A percentile compares a stretch with the other conserved stretches of the same genome.
Evolutionary conservation across 2,329 filamentous ascomycete species (phyloP).

Genomic region (Escovopsis sp.): DNA sequence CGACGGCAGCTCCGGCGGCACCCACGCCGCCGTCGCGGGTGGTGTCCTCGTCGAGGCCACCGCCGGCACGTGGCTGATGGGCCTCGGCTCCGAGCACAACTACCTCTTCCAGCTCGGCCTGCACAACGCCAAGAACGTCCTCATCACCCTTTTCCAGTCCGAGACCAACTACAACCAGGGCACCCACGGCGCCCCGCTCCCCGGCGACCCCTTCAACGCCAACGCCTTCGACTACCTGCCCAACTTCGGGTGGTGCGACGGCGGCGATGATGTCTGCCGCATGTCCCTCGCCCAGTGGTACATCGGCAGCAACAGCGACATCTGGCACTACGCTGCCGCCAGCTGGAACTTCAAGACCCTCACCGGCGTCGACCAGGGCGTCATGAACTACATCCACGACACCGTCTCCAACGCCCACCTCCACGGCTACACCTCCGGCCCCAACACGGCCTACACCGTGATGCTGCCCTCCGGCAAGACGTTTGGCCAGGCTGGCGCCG

Average conservation of each 20-base stretch:
- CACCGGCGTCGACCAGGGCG: slow-evolving; percentile 7
- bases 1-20: slow-evolving; percentile 1
- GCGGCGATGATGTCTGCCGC: slow-evolving; percentile 2
- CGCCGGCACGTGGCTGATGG: slow-evolving; percentile 4
- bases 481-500: slow-evolving; percentile 7
- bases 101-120: slow-evolving; percentile 4
- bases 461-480: slow-evolving; percentile 6
- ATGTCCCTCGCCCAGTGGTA: slow-evolving; percentile 6
- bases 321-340: slow-evolving; percentile 7
- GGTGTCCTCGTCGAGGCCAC: slow-evolving; percentile 6
- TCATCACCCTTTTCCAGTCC: slow-evolving; percentile 5
- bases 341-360: slow-evolving; percentile 7
- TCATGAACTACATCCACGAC: slow-evolving; percentile 9
- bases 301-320: slow-evolving; percentile 5
- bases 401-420: slow-evolving; percentile 4
- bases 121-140: slow-evolving; percentile 5
- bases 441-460: slow-evolving; percentile 5
- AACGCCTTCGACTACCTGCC: background rate
- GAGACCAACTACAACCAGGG: slow-evolving; percentile 6
- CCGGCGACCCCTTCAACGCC: slow-evolving; percentile 2
- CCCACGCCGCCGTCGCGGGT: slow-evolving; percentile 2
- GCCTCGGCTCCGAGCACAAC: slow-evolving; percentile 6
- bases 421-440: slow-evolving; percentile 7
- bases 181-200: slow-evolving; percentile 1
- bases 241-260: slow-evolving; percentile 5